Base-by-base conservation (phyloP, 2,329 filamentous ascomycete species). In the Alternaria viburni region DNA sequence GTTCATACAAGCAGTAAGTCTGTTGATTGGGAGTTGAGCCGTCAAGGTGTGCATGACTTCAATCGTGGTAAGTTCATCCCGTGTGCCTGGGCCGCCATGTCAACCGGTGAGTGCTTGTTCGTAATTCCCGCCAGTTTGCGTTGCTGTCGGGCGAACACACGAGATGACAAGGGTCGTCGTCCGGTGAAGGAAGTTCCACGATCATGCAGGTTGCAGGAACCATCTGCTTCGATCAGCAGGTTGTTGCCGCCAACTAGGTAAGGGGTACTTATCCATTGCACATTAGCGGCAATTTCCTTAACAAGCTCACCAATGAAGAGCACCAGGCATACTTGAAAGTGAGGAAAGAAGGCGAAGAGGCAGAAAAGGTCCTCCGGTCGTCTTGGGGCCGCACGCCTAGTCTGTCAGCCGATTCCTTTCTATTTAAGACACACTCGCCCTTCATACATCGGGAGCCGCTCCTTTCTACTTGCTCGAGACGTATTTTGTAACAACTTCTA, bases 381-480 rank as follows among this genome's bases (percentile, higher is more conserved):
- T 30, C 46, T 45, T 47, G 57, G 62, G 47, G 45, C 54, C 46
- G 51, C 52, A 52, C 41, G 47, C 44, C 36, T 68, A 67, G 64
- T 62, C 58, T 52, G 56, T 62, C 62, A 67, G 63, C 64, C 52
- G 50, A 25, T 30, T 55, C 58, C 13, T 28, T 54, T 55, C 67
- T 73, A 73, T 65, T 72, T 73, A 72, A 73, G 28, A 50, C n/a
- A 58, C 62, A 69, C 67, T 63, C 67, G 56, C n/a, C 47, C 54
- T 59, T 46, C 13, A 47, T 26, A 41, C 30, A 28, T 13, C 10
- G 26, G 32, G 19, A 19, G 30, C 55, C 43, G 44, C 13, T 55
- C 50, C 5, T 30, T 44, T 28, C 19, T 25, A 23, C 46, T 32
- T 21, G 26, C 54, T 19, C 32, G 47, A 12, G 59, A 30, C 28